These are phyloP conservation scores for Elaeagnus macrophylla DNA, from an alignment of 306 rosid genomes.

Conservation along the genomic window DNA sequence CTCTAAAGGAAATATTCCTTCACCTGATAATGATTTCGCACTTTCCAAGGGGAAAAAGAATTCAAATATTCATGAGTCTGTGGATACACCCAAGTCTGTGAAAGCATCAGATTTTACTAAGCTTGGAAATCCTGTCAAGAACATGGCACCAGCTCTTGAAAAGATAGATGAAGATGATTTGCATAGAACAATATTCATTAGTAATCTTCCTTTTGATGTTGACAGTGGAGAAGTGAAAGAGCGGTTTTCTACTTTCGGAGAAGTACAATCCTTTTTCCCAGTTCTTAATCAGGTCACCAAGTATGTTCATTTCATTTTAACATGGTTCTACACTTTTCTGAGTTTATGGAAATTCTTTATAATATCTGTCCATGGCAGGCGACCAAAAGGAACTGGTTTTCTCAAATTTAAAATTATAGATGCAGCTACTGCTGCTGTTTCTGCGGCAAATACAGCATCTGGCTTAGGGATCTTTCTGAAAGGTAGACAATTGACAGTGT, in stretches of 20 bases:
- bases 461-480: slow-evolving; percentile 62
- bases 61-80: slow-evolving; percentile 24
- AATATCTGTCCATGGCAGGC: slow-evolving; percentile 44
- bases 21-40: slow-evolving; percentile 26
- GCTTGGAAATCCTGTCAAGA: slow-evolving; percentile 32
- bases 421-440: slow-evolving; percentile 65
- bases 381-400: slow-evolving; percentile 93
- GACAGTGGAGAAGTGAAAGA: slow-evolving; percentile 67
- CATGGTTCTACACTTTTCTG: slow-evolving; percentile 1
- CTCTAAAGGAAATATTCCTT: slow-evolving; percentile 37
- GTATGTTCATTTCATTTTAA: slow-evolving; percentile 31
- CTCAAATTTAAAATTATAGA: slow-evolving; percentile 71
- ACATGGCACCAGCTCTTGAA: slow-evolving; percentile 28
- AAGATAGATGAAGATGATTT: slow-evolving; percentile 45
- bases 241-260: slow-evolving; percentile 80
- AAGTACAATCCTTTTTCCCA: slow-evolving; percentile 66
- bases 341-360: neutral
- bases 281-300: slow-evolving; percentile 82
- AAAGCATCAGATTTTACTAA: slow-evolving; percentile 30
- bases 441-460: slow-evolving; percentile 53
- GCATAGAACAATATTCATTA: slow-evolving; percentile 70
- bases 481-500: slow-evolving; percentile 72
- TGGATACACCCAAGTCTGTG: slow-evolving; percentile 33
- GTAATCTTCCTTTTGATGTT: slow-evolving; percentile 78
- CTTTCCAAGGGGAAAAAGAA: slow-evolving; percentile 29